Conservation (phyloP, 2,329 filamentous ascomycete genomes). For the Graphilbum fragrans region DNA sequence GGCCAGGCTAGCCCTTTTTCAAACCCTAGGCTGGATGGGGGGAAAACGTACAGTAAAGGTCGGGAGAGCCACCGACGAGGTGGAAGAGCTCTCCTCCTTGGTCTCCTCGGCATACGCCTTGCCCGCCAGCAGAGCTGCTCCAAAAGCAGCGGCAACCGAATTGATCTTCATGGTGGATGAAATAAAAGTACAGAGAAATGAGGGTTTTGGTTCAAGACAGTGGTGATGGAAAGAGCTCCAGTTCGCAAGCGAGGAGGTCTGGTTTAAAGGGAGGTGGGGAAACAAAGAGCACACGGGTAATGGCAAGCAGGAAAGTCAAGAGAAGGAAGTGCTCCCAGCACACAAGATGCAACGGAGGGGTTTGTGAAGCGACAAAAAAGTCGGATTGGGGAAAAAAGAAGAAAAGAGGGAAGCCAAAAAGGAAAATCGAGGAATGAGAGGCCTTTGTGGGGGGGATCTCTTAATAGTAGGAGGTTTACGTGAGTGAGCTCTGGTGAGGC, state of each 20-base stretch:
- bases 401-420: constrained; percentile 1
- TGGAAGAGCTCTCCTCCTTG: constrained; percentile 31
- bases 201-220: not conserved
- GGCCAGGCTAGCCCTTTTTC: too few species aligned
- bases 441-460: constrained; percentile 4
- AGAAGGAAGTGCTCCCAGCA: not conserved
- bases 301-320: not conserved
- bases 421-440: not conserved
- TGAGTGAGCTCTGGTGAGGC: constrained; percentile 3
- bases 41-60: constrained; percentile 74
- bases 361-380: constrained; percentile 5
- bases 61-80: constrained; percentile 51
- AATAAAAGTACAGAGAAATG: not conserved
- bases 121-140: constrained; percentile 61
- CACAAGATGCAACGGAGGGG: not conserved
- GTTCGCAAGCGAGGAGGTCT: not conserved
- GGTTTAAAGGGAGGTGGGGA: not conserved
- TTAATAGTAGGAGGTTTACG: not conserved
- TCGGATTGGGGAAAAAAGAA: constrained; percentile 4
- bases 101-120: constrained; percentile 58
- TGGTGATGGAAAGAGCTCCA: not conserved
- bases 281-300: not conserved
- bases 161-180: constrained; percentile 67
- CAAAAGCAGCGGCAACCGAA: constrained; percentile 62
- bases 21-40: too few species aligned